Evolutionary conservation across 1,284 basidiomycete species (phyloP), one percentile per base, ranked within the genome.

Genomic region (Trichosporon inkin): DNA sequence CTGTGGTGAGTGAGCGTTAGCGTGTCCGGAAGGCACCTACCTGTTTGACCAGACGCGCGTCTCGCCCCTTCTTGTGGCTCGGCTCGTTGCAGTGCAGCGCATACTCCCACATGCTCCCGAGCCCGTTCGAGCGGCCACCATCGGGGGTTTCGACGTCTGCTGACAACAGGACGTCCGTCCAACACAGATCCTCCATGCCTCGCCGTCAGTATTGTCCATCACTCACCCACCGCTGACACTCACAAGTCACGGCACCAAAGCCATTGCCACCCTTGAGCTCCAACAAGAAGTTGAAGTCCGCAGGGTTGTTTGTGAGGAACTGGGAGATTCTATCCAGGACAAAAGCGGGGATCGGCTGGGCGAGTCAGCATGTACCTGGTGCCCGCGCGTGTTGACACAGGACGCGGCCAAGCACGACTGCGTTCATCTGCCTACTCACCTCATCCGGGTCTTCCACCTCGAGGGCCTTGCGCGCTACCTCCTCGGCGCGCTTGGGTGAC

Each of bases 161-260:
- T n/a, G 61, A 63, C 16, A 77, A 67, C 6, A 65, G 44, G 13
- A 71, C 58, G 49, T 77, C 73, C 10, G 55, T 59, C 72, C 73
- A 77, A 55, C 75, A 77, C 19, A 61, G 53, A 36, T 75, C 73
- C 32, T 77, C 75, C 69, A 77, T 73, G 58, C 73, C 73, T 74
- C 6, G 34, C 3, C 11, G 58, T 61, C 53, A 61, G 58, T 10
- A 11, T 16, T 10, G 17, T 10, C 20, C 5, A 11, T n/a, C 11
- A 3, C 7, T 20, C 17, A 10, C 28, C 28, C 28, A 8, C 8
- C 8, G 28, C 28, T 32, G 28, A 13, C 10, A 65, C 72, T 66
- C 61, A 75, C 75, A 77, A 17, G 72, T 75, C 3, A 71, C 62
- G 0, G 66, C 55, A 0, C 74, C 75, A 59, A 70, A 75, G 0